Conservation (phyloP, 176 grass and related monocot genomes). For the Oryza officinalis region DNA sequence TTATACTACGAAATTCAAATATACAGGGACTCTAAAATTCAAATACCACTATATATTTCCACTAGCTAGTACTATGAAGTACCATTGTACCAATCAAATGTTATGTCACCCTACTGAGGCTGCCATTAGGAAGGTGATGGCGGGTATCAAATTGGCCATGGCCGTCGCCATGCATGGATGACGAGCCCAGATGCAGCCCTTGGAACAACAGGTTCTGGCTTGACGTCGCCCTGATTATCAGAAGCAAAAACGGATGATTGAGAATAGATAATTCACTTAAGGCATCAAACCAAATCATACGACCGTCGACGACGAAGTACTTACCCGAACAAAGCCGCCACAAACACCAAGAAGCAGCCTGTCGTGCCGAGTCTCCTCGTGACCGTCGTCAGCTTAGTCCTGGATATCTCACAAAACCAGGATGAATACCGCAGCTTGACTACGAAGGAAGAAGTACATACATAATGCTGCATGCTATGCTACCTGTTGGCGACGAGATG, state of each 20-base stretch:
- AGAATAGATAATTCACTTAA: no score
- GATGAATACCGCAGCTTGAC: no score
- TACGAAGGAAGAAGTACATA: no score
- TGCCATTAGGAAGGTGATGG: slow-evolving; percentile 74
- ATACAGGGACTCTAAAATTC: no score
- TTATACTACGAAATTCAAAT: no score
- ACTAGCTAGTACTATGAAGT: no score
- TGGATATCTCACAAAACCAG: background rate
- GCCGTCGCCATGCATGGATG: slow-evolving; percentile 74
- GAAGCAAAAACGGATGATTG: background rate
- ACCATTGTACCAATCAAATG: no score
- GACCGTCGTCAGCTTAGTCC: slow-evolving; percentile 40
- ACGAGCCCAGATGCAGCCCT: slow-evolving; percentile 48
- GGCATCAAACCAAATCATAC: no score
- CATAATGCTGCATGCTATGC: no score
- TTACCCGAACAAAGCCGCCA: slow-evolving; percentile 65
- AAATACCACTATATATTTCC: no score
- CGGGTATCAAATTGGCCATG: slow-evolving; percentile 63
- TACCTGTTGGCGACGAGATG: slow-evolving; percentile 46
- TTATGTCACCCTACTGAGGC: slow-evolving; percentile 49
- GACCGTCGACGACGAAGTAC: background rate
- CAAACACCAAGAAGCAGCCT: slow-evolving; percentile 62
- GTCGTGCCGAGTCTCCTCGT: slow-evolving; percentile 23
- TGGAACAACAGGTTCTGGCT: slow-evolving; percentile 62
- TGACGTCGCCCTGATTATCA: slow-evolving; percentile 48